A percentile compares a stretch with the other conserved stretches of the same genome.
Conservation (phyloP, 495 filamentous ascomycete species). For the Trichoderma virens region DNA sequence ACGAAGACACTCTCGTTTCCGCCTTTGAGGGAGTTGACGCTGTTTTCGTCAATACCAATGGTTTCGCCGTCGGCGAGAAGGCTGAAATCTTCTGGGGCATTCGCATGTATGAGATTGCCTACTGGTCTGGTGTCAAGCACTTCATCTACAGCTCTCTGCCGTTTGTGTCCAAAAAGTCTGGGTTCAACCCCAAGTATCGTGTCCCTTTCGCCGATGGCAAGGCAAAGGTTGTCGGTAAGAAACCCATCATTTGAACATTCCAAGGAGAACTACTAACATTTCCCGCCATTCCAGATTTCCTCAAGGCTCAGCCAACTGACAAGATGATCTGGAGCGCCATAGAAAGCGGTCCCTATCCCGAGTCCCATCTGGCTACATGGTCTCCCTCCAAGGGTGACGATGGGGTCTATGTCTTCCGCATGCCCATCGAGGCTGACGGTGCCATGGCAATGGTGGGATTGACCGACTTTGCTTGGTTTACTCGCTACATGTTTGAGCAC, state of each 20-base stretch:
- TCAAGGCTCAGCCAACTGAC: constrained; percentile 20
- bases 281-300: constrained; percentile 24
- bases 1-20: constrained; percentile 26
- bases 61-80: constrained; percentile 36
- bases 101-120: constrained; percentile 36
- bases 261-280: too few species aligned
- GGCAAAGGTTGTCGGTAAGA: constrained; percentile 27
- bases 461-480: constrained; percentile 23
- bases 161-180: constrained; percentile 23
- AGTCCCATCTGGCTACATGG: constrained; percentile 17
- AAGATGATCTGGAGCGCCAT: constrained; percentile 29
- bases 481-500: constrained; percentile 21
- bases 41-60: constrained; percentile 36
- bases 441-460: constrained; percentile 21
- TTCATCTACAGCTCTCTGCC: constrained; percentile 30
- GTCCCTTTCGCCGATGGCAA: constrained; percentile 37
- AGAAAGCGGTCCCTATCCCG: constrained; percentile 23
- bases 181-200: constrained; percentile 28
- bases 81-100: constrained; percentile 39
- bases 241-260: background rate
- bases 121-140: constrained; percentile 26
- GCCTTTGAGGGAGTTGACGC: constrained; percentile 27
- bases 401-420: constrained; percentile 18
- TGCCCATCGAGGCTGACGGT: constrained; percentile 19
- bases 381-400: constrained; percentile 13